Percentiles rank a stretch among this genome's conserved stretches.
These are phyloP conservation scores for Penicillium pancosmium DNA, from an alignment of 495 filamentous ascomycete species.

Conservation along the genomic window DNA sequence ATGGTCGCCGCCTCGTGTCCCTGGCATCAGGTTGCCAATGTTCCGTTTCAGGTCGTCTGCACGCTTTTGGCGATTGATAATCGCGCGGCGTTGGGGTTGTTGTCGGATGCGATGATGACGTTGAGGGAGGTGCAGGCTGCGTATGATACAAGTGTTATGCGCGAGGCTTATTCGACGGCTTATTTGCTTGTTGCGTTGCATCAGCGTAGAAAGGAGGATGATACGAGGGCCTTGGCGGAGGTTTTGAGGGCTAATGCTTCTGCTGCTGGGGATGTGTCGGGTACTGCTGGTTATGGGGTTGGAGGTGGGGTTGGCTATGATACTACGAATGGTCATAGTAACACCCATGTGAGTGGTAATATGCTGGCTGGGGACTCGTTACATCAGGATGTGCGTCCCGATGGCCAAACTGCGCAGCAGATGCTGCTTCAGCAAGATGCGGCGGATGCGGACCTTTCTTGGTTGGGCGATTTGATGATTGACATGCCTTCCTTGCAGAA, in stretches of 20 bases:
- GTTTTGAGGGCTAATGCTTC: constrained; percentile 39
- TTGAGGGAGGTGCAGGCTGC: constrained; percentile 45
- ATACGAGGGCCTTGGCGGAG: constrained; percentile 37
- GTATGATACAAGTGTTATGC: constrained; percentile 51
- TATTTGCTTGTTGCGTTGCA: constrained; percentile 51
- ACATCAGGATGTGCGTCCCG: constrained; percentile 3
- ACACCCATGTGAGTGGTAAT: background rate
- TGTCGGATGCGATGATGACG: constrained; percentile 54
- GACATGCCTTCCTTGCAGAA: constrained; percentile 50
- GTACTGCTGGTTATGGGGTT: background rate
- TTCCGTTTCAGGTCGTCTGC: constrained; percentile 58
- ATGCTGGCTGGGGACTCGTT: background rate
- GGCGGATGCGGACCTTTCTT: constrained; percentile 38
- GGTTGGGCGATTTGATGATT: constrained; percentile 48
- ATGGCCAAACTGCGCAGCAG: background rate
- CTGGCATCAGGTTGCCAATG: constrained; percentile 59
- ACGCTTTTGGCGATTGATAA: constrained; percentile 56
- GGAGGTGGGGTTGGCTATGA: background rate
- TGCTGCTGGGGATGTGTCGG: constrained; percentile 21
- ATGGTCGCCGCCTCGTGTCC: constrained; percentile 43
- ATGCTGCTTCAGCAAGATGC: constrained; percentile 9
- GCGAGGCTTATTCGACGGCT: constrained; percentile 56
- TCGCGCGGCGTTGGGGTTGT: constrained; percentile 44
- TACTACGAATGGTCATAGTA: background rate
- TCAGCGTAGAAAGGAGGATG: constrained; percentile 47